These are phyloP conservation scores for Nicotiana otophora DNA, from an alignment of 257 asterid species.

Conservation along the genomic window DNA sequence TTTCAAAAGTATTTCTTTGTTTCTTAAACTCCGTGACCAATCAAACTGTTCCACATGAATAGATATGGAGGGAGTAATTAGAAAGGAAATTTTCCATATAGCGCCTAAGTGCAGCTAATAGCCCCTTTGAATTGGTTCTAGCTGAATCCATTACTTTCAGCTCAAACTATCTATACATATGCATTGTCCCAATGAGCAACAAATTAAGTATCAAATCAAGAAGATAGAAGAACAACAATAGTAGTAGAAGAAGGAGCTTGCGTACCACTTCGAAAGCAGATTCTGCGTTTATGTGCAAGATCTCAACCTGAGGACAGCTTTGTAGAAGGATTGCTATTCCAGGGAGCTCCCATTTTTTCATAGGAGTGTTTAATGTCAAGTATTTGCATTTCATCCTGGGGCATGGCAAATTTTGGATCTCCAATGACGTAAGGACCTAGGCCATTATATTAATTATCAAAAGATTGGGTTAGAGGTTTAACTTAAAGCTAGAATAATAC, in stretches of 20 bases:
- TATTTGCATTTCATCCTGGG: not conserved
- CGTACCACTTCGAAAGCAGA: not conserved
- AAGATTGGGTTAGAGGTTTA: not conserved
- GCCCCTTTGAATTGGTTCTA: too few species aligned
- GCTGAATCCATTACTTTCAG: not conserved
- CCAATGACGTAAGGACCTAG: not conserved
- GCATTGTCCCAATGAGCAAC: not conserved
- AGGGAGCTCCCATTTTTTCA: not conserved
- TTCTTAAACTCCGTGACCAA: too few species aligned
- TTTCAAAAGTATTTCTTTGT: too few species aligned
- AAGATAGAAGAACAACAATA: not conserved
- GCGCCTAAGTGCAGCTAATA: too few species aligned
- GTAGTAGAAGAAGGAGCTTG: not conserved
- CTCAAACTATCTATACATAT: not conserved
- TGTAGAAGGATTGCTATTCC: conserved; percentile 3
- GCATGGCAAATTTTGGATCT: not conserved
- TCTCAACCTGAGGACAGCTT: not conserved
- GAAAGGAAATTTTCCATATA: too few species aligned
- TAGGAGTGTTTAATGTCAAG: not conserved
- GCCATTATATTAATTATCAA: not conserved
- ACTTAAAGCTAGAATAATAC: not conserved
- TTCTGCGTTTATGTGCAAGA: not conserved
- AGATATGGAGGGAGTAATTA: too few species aligned
- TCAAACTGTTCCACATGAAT: too few species aligned
- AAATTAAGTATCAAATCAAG: not conserved